These are phyloP conservation scores for Pseudogymnoascus sp. DNA, from an alignment of 2,329 filamentous ascomycete genomes.

Conservation along the genomic window DNA sequence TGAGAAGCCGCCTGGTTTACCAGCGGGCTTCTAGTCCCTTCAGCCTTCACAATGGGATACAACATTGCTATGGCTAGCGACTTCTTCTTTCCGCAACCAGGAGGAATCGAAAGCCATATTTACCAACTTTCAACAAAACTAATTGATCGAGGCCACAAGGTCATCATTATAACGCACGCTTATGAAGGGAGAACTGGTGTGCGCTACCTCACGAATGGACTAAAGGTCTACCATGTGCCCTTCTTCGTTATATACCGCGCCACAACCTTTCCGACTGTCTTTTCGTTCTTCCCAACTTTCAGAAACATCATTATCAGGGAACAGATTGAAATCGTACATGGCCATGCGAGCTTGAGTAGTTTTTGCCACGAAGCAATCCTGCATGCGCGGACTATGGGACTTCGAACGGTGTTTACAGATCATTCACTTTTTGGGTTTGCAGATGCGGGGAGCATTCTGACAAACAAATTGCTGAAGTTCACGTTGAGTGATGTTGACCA, in stretches of 20 bases:
- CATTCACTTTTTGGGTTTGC: conserved; percentile 97
- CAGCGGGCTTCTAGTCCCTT: conserved; percentile 2
- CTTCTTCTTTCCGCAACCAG: conserved; percentile 97
- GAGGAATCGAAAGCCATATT: conserved; percentile 95
- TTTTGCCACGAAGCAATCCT: conserved; percentile 92
- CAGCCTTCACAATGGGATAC: conserved; percentile 36
- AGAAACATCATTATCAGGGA: conserved; percentile 93
- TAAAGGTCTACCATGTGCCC: conserved; percentile 97
- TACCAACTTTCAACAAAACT: conserved; percentile 96
- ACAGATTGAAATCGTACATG: conserved; percentile 93
- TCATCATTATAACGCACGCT: conserved; percentile 93
- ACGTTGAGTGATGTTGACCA: conserved; percentile 94
- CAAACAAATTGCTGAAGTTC: conserved; percentile 96
- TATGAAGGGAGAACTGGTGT: conserved; percentile 87
- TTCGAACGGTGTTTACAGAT: conserved; percentile 94
- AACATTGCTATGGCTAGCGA: conserved; percentile 91
- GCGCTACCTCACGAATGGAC: conserved; percentile 90
- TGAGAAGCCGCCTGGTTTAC: neutral
- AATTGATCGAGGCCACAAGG: conserved; percentile 94
- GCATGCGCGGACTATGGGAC: conserved; percentile 90
- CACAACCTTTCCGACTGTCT: conserved; percentile 90
- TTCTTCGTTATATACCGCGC: conserved; percentile 94
- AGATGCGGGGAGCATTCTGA: conserved; percentile 89
- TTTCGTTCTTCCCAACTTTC: conserved; percentile 97
- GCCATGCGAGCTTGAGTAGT: conserved; percentile 89